Evolutionary conservation across 192 early-diverging fungal species (phyloP), one percentile per base, ranked within the genome.

Genomic region (Umbelopsis vinacea): DNA sequence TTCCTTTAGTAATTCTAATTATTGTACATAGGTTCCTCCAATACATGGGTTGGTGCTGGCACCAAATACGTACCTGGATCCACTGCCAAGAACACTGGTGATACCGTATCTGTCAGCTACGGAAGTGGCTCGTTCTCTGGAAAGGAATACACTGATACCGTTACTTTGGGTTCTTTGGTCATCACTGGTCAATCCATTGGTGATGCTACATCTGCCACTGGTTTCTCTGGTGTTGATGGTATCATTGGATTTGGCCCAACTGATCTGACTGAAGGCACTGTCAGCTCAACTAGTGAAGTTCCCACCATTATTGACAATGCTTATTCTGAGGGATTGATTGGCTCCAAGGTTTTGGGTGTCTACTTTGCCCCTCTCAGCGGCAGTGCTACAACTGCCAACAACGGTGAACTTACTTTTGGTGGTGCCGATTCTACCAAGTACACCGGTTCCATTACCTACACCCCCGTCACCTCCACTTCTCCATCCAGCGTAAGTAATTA

Each of bases 331-430:
- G 55, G 66, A 55, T 45, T 71, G 60, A 78, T 78, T 67, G 21
- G 46, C 17, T 47, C 72, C 19, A 70, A 81, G 35, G 75, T 80
- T 50, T 79, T 88, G 60, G 81, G 76, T 33, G 85, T 88, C 69
- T 86, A 84, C 68, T 80, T 88, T 35, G 66, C 45, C 23, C 76
- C 76, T 23, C 67, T 72, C 70, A 70, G 38, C 47, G 70, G 71
- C 67, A 75, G 84, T 71, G 57, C 48, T 52, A 37, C 23, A 17
- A 76, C 80, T 66, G 72, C 68, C 33, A 71, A 83, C 46, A 67
- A 73, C 37, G 87, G 85, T 12, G 77, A 82, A 63, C 68, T 88
- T 24, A 80, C 73, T 26, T 71, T 88, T 66, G 83, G 82, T 67
- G 85, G 84, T 48, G 70, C 77, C 68, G 85, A 86, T 70, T 26